A percentile compares a stretch with the other conserved stretches of the same genome.
These are phyloP conservation scores for Candida nemodendra DNA, from an alignment of 805 yeast species.

Conservation along the genomic window DNA sequence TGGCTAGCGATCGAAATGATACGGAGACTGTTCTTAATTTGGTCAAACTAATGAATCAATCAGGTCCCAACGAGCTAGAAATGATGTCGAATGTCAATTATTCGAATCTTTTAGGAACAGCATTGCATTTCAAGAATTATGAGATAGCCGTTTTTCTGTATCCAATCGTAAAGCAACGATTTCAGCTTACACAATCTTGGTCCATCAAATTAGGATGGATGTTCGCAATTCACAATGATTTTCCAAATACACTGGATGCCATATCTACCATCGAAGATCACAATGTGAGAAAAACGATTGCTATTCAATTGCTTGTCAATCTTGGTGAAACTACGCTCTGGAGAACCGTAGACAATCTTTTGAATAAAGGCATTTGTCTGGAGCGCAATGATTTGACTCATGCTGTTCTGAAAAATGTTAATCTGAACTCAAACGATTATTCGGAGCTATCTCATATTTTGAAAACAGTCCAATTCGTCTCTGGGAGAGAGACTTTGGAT, in stretches of 20 bases:
- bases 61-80: not conserved
- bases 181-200: constrained; percentile 9
- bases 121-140: constrained; percentile 9
- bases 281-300: constrained; percentile 2
- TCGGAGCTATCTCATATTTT: constrained; percentile 6
- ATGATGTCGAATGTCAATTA: constrained; percentile 10
- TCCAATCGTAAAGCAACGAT: constrained; percentile 2
- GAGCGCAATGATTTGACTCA: constrained; percentile 3
- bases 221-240: constrained; percentile 8
- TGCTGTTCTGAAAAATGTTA: constrained; percentile 2
- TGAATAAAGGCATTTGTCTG: not conserved
- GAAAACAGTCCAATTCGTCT: not conserved
- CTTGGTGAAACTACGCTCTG: constrained; percentile 7
- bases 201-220: constrained; percentile 8
- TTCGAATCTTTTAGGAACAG: constrained; percentile 12
- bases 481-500: constrained; percentile 6
- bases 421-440: constrained; percentile 9
- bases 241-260: constrained; percentile 10
- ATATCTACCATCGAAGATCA: constrained; percentile 8
- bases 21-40: constrained; percentile 15
- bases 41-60: constrained; percentile 6
- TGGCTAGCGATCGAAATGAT: constrained; percentile 24
- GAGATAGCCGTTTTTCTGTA: constrained; percentile 3
- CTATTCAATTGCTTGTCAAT: constrained; percentile 11
- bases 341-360: constrained; percentile 11